A percentile compares a stretch with the other conserved stretches of the same genome.
phyloP scores from a whole-genome alignment of 768 basidiomycete species.

The Candolleomyces aberdarensis region DNA sequence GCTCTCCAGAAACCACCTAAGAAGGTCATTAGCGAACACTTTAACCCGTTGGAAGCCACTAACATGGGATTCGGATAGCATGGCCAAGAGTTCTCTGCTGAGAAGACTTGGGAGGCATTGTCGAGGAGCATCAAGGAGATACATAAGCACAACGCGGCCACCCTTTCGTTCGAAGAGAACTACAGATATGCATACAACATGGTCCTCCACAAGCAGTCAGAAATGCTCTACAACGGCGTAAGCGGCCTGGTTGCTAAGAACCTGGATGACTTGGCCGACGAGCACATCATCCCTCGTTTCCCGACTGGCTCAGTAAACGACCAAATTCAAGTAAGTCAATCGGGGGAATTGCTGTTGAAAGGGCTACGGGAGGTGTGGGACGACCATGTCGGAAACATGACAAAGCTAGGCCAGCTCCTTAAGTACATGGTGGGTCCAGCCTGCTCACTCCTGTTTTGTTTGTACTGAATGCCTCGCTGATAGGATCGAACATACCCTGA shows the following conservation, averaged over 20 bases:
- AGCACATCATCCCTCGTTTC: constrained; percentile 79
- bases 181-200: constrained; percentile 94
- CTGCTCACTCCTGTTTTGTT: background rate
- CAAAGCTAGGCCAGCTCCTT: constrained; percentile 82
- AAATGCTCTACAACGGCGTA: constrained; percentile 84
- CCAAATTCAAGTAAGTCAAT: constrained; percentile 71
- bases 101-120: constrained; percentile 81
- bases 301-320: constrained; percentile 69
- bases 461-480: background rate
- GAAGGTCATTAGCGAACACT: constrained; percentile 28
- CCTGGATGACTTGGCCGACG: constrained; percentile 72
- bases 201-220: constrained; percentile 83
- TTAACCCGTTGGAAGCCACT: background rate
- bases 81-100: constrained; percentile 70
- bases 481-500: constrained; percentile 91
- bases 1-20: constrained; percentile 43
- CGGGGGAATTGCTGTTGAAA: constrained; percentile 83
- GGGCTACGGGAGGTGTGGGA: constrained; percentile 87
- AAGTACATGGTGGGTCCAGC: constrained; percentile 84
- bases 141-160: constrained; percentile 88
- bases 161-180: constrained; percentile 76
- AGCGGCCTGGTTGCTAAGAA: constrained; percentile 77
- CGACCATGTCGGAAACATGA: constrained; percentile 87
- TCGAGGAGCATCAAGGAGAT: constrained; percentile 90
- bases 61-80: constrained; percentile 41